Conservation (phyloP, 164 flowering plant genomes). For the Chimonanthus salicifolius region DNA sequence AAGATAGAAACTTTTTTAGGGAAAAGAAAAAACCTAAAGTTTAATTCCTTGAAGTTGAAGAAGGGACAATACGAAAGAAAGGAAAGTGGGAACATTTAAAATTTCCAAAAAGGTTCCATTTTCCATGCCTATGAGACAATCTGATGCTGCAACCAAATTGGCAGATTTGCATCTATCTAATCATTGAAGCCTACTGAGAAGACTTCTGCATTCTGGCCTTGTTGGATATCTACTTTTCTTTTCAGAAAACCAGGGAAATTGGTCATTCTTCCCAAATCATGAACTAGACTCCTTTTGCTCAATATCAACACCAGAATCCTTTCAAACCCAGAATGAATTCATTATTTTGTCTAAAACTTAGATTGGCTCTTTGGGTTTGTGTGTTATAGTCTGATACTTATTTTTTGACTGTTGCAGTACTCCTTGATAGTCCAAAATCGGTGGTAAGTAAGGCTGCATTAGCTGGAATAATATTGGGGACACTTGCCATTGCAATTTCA, state of each 20-base stretch:
- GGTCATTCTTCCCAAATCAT: neutral
- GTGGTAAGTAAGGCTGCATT: constrained; percentile 55
- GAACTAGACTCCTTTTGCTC: neutral
- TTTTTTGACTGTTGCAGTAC: constrained; percentile 19
- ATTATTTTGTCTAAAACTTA: neutral
- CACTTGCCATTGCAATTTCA: constrained; percentile 42
- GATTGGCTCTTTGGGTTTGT: neutral
- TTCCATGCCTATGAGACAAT: neutral
- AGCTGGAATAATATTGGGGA: constrained; percentile 35
- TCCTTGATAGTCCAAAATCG: constrained; percentile 19
- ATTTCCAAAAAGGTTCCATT: neutral
- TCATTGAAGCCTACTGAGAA: neutral
- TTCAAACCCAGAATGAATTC: neutral
- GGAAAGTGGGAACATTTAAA: too few species aligned
- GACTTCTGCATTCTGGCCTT: neutral
- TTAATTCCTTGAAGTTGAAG: too few species aligned
- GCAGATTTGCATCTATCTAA: neutral
- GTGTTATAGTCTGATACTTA: neutral
- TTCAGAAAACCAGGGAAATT: neutral
- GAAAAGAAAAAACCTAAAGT: neutral
- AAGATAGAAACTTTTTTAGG: neutral
- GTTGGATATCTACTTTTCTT: neutral
- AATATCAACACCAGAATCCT: neutral
- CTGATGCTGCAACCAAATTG: neutral
- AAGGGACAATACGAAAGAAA: too few species aligned